Base-by-base conservation (phyloP, 2,329 filamentous ascomycete genomes). In the Hypoxylon sp. region DNA sequence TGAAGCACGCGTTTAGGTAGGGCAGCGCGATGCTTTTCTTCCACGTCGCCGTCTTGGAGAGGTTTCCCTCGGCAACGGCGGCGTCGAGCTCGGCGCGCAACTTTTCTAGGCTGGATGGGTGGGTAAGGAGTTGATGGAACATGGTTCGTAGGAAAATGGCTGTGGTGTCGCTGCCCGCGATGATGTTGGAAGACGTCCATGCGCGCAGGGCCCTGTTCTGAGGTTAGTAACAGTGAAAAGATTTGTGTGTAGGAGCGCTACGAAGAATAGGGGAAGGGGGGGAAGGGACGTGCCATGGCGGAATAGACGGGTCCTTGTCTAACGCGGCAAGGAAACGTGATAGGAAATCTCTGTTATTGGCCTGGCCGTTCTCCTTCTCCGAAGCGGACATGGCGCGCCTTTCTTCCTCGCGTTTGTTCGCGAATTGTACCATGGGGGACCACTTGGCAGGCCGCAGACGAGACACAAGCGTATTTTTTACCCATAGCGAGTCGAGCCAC, bases 1-100 rank as follows among this genome's bases (percentile, higher is more conserved):
- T 88, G 65, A 91, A 81, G 28, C 84, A 84, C 1, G 88, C 88
- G 68, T 89, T 84, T 15, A 91, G 81, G 70, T 89, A 90, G 0
- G 83, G 82, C 0, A 89, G 76, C 10, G 43, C 26, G 2, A 17
- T n/a, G 28, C 26, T 49, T 39, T 62, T 54, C 20, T 62, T 64
- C 61, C 61, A 67, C 3, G 54, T 56, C 1, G 34, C 49, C 5
- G 22, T 52, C 4, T 49, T 34, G 3, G 61, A 61, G 24, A 67
- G 50, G n/a, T 50, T 24, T 8, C 43, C 56, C 2, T 13, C 3
- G 6, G 20, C 24, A 7, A 20, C n/a, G 17, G 60, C 60, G 7
- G 10, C 19, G 20, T 56, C 47, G 1, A 67, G 26, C 50, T 67
- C 65, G 1, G 37, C 50, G 4, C 54, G 53, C 10, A 67, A 57